phyloP scores from a whole-genome alignment of 1,139 yeast species.

The Debaryomyces subglobosus region DNA sequence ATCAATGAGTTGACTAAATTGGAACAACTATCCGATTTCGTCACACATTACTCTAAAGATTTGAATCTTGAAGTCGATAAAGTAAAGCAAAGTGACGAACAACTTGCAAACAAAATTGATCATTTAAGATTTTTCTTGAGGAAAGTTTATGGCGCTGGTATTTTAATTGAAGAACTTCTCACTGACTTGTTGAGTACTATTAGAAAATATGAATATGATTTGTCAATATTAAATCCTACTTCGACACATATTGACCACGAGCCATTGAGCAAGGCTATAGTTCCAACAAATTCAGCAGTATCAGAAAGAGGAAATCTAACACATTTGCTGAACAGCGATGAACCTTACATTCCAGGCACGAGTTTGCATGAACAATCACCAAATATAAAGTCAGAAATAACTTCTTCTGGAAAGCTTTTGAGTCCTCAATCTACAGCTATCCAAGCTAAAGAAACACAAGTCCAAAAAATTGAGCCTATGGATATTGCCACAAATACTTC shows the following conservation, averaged over 20 bases:
- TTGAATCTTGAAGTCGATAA: constrained; percentile 17
- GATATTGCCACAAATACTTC: background rate
- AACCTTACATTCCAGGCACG: background rate
- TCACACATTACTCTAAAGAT: background rate
- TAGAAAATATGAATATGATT: constrained; percentile 14
- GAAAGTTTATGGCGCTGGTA: constrained; percentile 39
- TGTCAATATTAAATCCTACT: background rate
- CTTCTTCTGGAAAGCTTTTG: background rate
- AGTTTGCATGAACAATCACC: background rate
- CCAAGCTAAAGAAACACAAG: background rate
- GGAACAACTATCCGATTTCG: constrained; percentile 15
- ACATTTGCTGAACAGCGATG: background rate
- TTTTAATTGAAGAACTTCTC: constrained; percentile 29
- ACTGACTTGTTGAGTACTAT: constrained; percentile 23
- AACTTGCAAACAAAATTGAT: constrained; percentile 27
- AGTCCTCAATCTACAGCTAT: background rate
- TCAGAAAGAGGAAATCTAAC: background rate
- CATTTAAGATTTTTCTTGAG: constrained; percentile 30
- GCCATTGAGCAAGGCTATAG: background rate
- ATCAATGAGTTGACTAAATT: constrained; percentile 36
- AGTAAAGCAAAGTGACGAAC: constrained; percentile 17
- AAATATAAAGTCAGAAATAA: background rate
- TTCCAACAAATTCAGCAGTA: background rate
- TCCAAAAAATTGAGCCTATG: background rate
- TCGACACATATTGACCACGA: background rate